A percentile compares a stretch with the other conserved stretches of the same genome.
phyloP scores from a whole-genome alignment of 352 stramenopile species.

The Phytopythium delawarense region DNA sequence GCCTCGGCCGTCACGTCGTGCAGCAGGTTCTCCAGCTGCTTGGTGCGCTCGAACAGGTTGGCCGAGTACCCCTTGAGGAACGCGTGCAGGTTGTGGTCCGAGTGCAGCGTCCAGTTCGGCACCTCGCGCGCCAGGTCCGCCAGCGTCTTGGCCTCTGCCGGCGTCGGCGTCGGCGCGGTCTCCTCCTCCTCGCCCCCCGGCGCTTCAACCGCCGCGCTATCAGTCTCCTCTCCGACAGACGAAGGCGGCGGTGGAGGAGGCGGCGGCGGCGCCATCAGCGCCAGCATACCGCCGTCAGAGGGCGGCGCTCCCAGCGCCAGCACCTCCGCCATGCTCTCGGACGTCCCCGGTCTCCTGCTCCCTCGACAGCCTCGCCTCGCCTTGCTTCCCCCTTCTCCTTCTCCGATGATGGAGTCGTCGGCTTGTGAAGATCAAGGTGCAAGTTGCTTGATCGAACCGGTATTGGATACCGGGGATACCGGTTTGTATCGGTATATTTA shows the following conservation, averaged over 20 bases:
- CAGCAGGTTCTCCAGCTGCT: slow-evolving; percentile 66
- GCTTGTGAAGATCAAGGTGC: too few species aligned
- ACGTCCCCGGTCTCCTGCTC: too few species aligned
- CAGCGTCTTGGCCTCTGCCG: slow-evolving; percentile 34
- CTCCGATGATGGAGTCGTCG: too few species aligned
- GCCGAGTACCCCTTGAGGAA: slow-evolving; percentile 70
- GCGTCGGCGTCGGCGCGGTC: slow-evolving; percentile 4
- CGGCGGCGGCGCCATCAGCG: slow-evolving; percentile 18
- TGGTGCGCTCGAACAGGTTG: slow-evolving; percentile 64
- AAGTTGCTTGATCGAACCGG: too few species aligned
- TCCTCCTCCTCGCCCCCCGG: not conserved
- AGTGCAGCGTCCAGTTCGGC: slow-evolving; percentile 68
- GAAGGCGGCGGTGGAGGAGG: slow-evolving; percentile 11
- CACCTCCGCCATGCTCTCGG: slow-evolving; percentile 21
- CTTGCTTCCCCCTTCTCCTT: not conserved
- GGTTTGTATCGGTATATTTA: too few species aligned
- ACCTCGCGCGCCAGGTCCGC: slow-evolving; percentile 38
- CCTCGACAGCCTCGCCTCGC: too few species aligned
- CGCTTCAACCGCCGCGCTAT: not conserved
- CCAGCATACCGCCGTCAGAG: slow-evolving; percentile 11
- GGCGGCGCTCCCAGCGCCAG: slow-evolving; percentile 25
- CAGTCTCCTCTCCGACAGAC: not conserved
- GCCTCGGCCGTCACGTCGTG: slow-evolving; percentile 63
- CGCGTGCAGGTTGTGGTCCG: slow-evolving; percentile 62
- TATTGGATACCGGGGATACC: too few species aligned